Conservation (phyloP, 192 early-diverging fungal genomes). For the Backusella mclennaniae region DNA sequence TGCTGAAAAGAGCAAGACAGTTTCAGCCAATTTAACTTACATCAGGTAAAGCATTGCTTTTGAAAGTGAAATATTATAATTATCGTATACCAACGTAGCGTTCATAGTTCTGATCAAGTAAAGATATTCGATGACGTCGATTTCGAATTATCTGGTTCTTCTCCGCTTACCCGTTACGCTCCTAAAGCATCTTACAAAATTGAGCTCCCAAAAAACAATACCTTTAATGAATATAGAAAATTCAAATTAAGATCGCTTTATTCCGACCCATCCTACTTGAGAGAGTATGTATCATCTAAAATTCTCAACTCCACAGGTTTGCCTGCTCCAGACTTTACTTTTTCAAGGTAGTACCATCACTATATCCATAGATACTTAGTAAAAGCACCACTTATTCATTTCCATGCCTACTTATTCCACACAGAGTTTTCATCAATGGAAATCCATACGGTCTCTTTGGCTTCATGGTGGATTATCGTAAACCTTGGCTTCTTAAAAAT, state of each 20-base stretch:
- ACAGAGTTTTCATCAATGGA: neutral
- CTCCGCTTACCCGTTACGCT: neutral
- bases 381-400: neutral
- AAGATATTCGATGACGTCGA: neutral
- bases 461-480: neutral
- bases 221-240: neutral
- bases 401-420: neutral
- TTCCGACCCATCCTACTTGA: neutral
- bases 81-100: neutral
- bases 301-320: neutral
- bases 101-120: neutral
- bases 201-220: neutral
- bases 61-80: neutral
- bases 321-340: neutral
- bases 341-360: neutral
- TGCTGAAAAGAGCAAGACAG: neutral
- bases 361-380: neutral
- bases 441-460: neutral
- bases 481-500: neutral
- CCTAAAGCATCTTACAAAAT: neutral
- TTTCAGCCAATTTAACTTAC: neutral
- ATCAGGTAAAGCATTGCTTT: neutral
- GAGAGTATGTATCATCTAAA: neutral
- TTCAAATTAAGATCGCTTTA: constrained; percentile 1
- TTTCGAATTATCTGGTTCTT: neutral